Base-by-base conservation (phyloP, 495 filamentous ascomycete genomes). In the Ascodesmis nigricans region DNA sequence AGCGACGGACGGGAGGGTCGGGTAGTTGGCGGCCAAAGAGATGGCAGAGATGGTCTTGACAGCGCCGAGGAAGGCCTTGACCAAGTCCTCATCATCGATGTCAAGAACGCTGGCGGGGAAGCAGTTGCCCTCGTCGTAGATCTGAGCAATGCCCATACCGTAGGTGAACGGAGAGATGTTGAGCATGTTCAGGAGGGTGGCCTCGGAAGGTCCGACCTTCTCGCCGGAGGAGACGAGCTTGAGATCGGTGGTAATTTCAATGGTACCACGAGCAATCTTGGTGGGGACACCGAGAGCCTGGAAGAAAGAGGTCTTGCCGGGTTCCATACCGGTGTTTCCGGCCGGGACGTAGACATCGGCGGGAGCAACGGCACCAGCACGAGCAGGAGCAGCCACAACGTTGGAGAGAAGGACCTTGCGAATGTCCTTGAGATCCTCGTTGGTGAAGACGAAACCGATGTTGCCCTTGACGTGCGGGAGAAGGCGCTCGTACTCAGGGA, bases 211-310 rank as follows among this genome's bases (percentile, higher is more conserved):
- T 57, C 90, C 87, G 66, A 99, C 87, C 67, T 92, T 92, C 65
- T 24, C 64, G 38, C 75, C 75, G 41, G 78, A 72, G 65, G 91
- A 80, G 62, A 93, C 75, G 52, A 99, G 75, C 77, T 92, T 95
- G 54, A 99, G 66, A 54, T 99, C 87, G 50, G 75, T 71, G 35
- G 82, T 91, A 59, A 99, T 99, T 83, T 99, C 87, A 58, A 99
- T 95, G 65, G 87, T 99, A 82, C 87, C 87, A 91, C 87, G 90
- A 53, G 87, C 87, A 63, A 99, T 99, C 78, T 99, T 99, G 67
- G 87, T 99, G 56, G 87, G 87, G 60, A 99, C 80, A 78, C 87
- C 87, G 58, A 99, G 90, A 55, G 87, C 87, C 71, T 99, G 87
- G 81, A 99, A 99, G 82, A 99, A 99, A 50, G 87, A 92, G 50